Evolutionary conservation across 257 asterid genomes (phyloP).

Genomic region (Solanum sejunctum): DNA sequence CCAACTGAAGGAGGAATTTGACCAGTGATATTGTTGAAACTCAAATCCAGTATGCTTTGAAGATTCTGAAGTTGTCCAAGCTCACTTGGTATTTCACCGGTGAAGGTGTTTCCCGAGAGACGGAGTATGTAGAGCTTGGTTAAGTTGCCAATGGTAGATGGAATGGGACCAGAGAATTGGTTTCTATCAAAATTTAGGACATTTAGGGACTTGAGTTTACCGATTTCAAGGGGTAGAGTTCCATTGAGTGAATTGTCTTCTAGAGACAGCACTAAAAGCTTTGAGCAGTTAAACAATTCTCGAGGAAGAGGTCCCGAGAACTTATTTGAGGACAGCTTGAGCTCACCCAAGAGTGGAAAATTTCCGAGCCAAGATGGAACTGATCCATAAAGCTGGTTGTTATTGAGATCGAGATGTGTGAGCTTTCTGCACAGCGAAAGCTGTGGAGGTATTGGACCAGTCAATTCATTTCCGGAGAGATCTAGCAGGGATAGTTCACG

Average conservation of each 20-base stretch:
- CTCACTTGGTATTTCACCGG: conserved; percentile 59
- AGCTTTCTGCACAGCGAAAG: conserved; percentile 58
- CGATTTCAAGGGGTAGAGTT: conserved; percentile 48
- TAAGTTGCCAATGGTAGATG: conserved; percentile 48
- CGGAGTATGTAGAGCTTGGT: conserved; percentile 63
- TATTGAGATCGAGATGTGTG: conserved; percentile 73
- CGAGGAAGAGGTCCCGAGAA: conserved; percentile 51
- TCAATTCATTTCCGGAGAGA: conserved; percentile 57
- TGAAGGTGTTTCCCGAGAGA: conserved; percentile 55
- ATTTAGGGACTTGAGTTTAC: conserved; percentile 59
- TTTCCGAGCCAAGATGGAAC: conserved; percentile 77
- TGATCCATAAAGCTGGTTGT: conserved; percentile 51
- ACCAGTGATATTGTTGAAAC: conserved; percentile 67
- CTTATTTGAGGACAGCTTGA: conserved; percentile 56
- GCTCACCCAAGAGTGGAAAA: conserved; percentile 68
- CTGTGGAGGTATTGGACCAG: conserved; percentile 54
- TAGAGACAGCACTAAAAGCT: conserved; percentile 47
- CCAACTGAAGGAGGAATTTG: conserved; percentile 48
- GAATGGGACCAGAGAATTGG: conserved; percentile 60
- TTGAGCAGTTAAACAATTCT: conserved; percentile 60
- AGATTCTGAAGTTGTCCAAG: conserved; percentile 63
- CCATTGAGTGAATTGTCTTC: conserved; percentile 52
- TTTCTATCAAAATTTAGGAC: conserved; percentile 57
- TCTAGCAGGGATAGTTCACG: conserved; percentile 52
- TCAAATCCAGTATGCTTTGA: conserved; percentile 66